Evolutionary conservation across 345 rosid species (phyloP).

Genomic region (Aegle marmelos): DNA sequence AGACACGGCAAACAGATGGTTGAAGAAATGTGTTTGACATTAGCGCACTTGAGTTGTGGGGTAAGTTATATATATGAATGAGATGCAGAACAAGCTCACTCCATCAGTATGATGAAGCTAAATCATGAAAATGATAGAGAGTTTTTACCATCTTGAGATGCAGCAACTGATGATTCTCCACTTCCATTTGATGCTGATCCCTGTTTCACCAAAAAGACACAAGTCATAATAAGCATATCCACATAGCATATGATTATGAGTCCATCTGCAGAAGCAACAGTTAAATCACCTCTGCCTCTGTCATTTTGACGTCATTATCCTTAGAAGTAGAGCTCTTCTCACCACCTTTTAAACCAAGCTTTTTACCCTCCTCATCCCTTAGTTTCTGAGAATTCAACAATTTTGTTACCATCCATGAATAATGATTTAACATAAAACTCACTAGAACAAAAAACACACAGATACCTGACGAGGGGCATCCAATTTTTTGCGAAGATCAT

Average conservation of each 20-base stretch:
- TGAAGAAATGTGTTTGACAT: neutral
- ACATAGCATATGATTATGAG: neutral
- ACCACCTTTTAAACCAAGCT: slow-evolving; percentile 60
- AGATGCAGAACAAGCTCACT: neutral
- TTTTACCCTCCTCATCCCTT: slow-evolving; percentile 87
- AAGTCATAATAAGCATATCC: neutral
- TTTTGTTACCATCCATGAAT: neutral
- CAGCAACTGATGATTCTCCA: slow-evolving; percentile 56
- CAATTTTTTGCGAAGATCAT: slow-evolving; percentile 67
- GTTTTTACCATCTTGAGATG: slow-evolving; percentile 57
- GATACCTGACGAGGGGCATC: slow-evolving; percentile 89
- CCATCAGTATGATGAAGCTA: neutral
- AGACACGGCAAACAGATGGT: slow-evolving; percentile 1
- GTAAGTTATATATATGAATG: neutral
- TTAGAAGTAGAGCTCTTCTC: slow-evolving; percentile 55
- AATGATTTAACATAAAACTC: neutral
- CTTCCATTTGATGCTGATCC: slow-evolving; percentile 60
- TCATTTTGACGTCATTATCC: slow-evolving; percentile 68
- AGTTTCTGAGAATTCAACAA: slow-evolving; percentile 42
- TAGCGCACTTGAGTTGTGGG: neutral
- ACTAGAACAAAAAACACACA: slow-evolving; percentile 5
- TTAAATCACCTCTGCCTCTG: slow-evolving; percentile 66
- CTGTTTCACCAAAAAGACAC: slow-evolving; percentile 31
- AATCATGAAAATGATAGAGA: neutral
- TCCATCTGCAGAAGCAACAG: neutral